A percentile compares a stretch with the other conserved stretches of the same genome.
phyloP scores from a whole-genome alignment of 495 filamentous ascomycete genomes.

The Podospora pseudoanserina region DNA sequence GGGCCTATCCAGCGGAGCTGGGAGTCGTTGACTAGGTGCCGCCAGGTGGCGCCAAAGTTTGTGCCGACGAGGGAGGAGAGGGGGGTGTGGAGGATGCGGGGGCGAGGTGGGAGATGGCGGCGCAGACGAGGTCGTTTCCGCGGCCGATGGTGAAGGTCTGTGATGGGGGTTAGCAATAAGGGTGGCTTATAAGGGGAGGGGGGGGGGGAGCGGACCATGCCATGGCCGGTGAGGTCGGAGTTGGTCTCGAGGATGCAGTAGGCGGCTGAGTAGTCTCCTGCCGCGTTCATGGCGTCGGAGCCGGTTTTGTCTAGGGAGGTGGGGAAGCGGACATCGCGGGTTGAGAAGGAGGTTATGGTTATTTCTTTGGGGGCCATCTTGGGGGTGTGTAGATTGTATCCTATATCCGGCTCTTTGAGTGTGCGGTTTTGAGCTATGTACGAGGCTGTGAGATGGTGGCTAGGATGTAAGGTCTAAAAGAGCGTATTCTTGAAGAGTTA shows the following conservation, averaged over 20 bases:
- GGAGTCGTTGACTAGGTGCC: slow-evolving; percentile 82
- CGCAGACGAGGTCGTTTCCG: slow-evolving; percentile 90
- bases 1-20: slow-evolving; percentile 94
- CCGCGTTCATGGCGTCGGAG: slow-evolving; percentile 95
- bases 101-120: slow-evolving; percentile 73
- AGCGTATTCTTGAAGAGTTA: too few species aligned
- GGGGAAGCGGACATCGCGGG: slow-evolving; percentile 87
- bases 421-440: background rate
- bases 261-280: slow-evolving; percentile 86
- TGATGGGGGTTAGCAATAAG: background rate
- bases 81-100: slow-evolving; percentile 66
- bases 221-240: slow-evolving; percentile 68
- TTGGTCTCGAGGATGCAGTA: slow-evolving; percentile 91
- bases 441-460: background rate
- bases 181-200: background rate
- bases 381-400: background rate
- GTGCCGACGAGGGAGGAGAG: slow-evolving; percentile 65
- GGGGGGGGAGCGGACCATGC: slow-evolving; percentile 61
- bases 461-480: background rate
- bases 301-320: slow-evolving; percentile 93
- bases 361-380: slow-evolving; percentile 43
- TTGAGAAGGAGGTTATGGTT: slow-evolving; percentile 75
- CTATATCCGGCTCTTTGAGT: background rate
- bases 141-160: slow-evolving; percentile 97
- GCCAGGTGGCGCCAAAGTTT: slow-evolving; percentile 88